A percentile compares a stretch with the other conserved stretches of the same genome.
These are phyloP conservation scores for Melastoma malabathricum DNA, from an alignment of 345 rosid genomes.

Conservation along the genomic window DNA sequence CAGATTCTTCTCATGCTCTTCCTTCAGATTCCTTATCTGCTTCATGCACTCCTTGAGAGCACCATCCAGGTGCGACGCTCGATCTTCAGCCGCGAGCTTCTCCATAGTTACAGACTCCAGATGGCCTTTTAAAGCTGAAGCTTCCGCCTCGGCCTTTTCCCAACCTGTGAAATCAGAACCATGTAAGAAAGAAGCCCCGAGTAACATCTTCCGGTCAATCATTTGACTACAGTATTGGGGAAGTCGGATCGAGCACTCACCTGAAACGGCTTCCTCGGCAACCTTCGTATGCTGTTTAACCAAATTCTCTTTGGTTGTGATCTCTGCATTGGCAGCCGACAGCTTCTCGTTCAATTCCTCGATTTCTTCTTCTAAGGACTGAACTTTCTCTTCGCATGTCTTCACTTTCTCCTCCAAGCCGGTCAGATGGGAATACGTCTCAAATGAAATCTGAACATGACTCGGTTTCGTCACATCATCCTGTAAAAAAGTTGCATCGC, in stretches of 20 bases:
- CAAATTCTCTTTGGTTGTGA: constrained; percentile 55
- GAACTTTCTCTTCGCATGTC: constrained; percentile 44
- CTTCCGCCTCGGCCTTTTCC: constrained; percentile 99
- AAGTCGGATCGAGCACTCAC: constrained; percentile 18
- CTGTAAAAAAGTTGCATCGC: constrained; percentile 14
- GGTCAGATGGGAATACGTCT: constrained; percentile 64
- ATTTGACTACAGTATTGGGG: no score
- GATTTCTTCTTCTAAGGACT: constrained; percentile 47
- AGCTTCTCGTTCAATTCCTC: constrained; percentile 58
- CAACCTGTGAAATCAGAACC: constrained; percentile 42
- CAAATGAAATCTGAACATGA: constrained; percentile 79
- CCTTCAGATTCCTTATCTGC: constrained; percentile 83
- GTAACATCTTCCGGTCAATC: no score
- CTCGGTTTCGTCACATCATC: constrained; percentile 59
- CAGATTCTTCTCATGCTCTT: constrained; percentile 74
- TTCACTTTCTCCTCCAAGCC: constrained; percentile 65
- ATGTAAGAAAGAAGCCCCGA: no score
- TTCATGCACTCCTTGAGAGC: constrained; percentile 97
- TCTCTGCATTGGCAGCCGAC: constrained; percentile 53
- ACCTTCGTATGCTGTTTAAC: constrained; percentile 96
- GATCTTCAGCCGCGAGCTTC: constrained; percentile 85
- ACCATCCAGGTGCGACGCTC: constrained; percentile 82
- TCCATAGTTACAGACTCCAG: constrained; percentile 74
- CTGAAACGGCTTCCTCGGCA: constrained; percentile 98
- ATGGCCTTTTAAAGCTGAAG: constrained; percentile 68